Percentiles rank a stretch among this genome's conserved stretches.
These are phyloP conservation scores for Verbena officinalis DNA, from an alignment of 257 asterid genomes.

Conservation along the genomic window DNA sequence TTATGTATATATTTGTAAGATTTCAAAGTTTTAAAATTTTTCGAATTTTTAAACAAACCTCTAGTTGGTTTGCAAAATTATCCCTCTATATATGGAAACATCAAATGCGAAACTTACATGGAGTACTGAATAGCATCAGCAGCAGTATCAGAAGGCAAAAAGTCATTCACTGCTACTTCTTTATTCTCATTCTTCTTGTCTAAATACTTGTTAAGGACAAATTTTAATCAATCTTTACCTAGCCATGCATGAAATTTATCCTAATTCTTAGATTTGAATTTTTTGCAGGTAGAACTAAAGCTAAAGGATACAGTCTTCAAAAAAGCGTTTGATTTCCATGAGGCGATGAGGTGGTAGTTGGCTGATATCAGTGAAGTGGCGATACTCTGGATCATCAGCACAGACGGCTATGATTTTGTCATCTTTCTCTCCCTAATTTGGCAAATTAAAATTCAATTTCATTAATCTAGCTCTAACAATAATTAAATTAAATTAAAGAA, in stretches of 20 bases:
- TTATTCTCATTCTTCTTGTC: slow-evolving; percentile 83
- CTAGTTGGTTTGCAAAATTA: too few relatives aligned
- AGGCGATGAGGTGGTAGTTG: slow-evolving; percentile 69
- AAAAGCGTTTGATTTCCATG: slow-evolving; percentile 60
- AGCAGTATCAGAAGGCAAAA: slow-evolving; percentile 54
- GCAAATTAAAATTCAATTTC: background rate
- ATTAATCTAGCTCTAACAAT: background rate
- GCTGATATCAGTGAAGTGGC: slow-evolving; percentile 56
- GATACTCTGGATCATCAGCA: slow-evolving; percentile 71
- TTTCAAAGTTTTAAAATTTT: too few relatives aligned
- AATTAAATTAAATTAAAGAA: background rate
- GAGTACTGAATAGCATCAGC: slow-evolving; percentile 63
- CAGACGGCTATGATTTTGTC: slow-evolving; percentile 73
- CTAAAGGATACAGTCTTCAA: slow-evolving; percentile 72
- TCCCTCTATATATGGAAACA: too few relatives aligned
- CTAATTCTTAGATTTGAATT: too few relatives aligned
- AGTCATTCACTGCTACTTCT: slow-evolving; percentile 66
- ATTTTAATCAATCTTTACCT: background rate
- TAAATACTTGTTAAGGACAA: slow-evolving; percentile 35
- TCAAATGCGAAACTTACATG: slow-evolving; percentile 43
- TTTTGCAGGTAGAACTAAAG: too few relatives aligned
- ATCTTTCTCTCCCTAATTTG: slow-evolving; percentile 58
- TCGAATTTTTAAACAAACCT: too few relatives aligned
- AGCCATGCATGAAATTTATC: background rate
- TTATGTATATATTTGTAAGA: too few relatives aligned